Percentiles rank a stretch among this genome's conserved stretches.
These are phyloP conservation scores for Exsudoporus floridanus DNA, from an alignment of 1,284 basidiomycete genomes.

Conservation along the genomic window DNA sequence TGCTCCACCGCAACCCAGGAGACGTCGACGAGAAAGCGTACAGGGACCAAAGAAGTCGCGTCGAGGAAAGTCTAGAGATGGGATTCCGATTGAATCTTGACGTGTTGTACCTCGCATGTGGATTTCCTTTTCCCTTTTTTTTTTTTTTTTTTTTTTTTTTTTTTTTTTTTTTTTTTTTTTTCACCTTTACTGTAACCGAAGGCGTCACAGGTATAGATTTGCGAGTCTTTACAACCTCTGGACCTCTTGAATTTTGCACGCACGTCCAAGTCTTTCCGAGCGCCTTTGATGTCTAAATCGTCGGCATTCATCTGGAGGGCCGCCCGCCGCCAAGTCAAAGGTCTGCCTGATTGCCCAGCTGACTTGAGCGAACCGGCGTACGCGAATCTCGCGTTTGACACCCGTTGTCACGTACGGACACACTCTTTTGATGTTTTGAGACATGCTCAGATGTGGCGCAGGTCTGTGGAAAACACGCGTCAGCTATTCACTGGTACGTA, in stretches of 20 bases:
- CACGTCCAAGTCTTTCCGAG: slow-evolving; percentile 17
- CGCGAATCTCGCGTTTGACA: slow-evolving; percentile 22
- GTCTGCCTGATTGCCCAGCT: slow-evolving; percentile 22
- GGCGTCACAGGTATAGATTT: neutral
- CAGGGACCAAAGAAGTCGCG: neutral
- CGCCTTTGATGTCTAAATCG: slow-evolving; percentile 13
- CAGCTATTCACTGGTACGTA: slow-evolving; percentile 3
- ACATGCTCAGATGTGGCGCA: neutral
- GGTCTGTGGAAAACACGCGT: neutral
- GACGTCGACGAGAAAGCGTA: neutral
- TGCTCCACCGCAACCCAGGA: neutral
- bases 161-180: too few species aligned
- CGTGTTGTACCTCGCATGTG: slow-evolving; percentile 3
- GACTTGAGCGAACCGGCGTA: slow-evolving; percentile 35
- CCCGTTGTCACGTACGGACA: slow-evolving; percentile 8
- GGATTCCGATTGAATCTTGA: slow-evolving; percentile 7
- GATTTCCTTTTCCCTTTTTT: neutral
- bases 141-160: too few species aligned
- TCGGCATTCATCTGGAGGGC: slow-evolving; percentile 19
- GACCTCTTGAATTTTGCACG: slow-evolving; percentile 21
- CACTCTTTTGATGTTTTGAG: neutral
- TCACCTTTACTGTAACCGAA: too few species aligned
- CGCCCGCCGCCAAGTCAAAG: neutral
- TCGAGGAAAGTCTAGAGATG: neutral
- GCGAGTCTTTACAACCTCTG: slow-evolving; percentile 1